phyloP scores from a whole-genome alignment of 352 stramenopile species.

The Albugo laibachii region DNA sequence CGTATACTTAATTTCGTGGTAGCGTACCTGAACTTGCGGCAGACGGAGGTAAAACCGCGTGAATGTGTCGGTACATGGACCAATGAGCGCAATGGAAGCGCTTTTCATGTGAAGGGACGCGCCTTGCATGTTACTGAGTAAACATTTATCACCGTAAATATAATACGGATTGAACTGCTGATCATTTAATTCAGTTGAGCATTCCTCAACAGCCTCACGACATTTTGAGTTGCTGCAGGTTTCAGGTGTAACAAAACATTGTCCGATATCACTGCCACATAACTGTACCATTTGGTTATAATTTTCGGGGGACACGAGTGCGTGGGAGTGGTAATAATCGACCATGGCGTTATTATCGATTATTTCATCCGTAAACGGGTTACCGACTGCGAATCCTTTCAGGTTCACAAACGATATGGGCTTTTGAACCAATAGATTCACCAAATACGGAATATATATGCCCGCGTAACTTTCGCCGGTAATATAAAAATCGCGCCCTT shows the following conservation, averaged over 20 bases:
- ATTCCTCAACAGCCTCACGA: slow-evolving; percentile 20
- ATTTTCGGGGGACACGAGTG: slow-evolving; percentile 36
- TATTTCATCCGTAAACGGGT: slow-evolving; percentile 35
- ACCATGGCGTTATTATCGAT: slow-evolving; percentile 19
- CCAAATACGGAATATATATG: slow-evolving; percentile 74
- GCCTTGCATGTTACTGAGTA: slow-evolving; percentile 28
- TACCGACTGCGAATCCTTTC: slow-evolving; percentile 39
- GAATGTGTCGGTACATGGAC: slow-evolving; percentile 31
- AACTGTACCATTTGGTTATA: slow-evolving; percentile 30
- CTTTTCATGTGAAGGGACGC: slow-evolving; percentile 13
- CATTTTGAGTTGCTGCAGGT: slow-evolving; percentile 23
- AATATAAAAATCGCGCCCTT: slow-evolving; percentile 59
- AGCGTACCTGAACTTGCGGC: slow-evolving; percentile 17
- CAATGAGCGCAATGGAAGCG: slow-evolving; percentile 6
- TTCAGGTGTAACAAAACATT: slow-evolving; percentile 33
- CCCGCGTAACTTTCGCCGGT: slow-evolving; percentile 77
- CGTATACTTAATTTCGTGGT: too few species aligned
- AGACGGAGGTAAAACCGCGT: slow-evolving; percentile 28
- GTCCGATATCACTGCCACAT: slow-evolving; percentile 26
- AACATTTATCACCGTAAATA: slow-evolving; percentile 52
- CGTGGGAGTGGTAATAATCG: slow-evolving; percentile 44
- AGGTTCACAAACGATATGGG: slow-evolving; percentile 29
- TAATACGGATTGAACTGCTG: slow-evolving; percentile 41
- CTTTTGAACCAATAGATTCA: slow-evolving; percentile 31
- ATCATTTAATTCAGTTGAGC: slow-evolving; percentile 16